Evolutionary conservation across 352 stramenopile genomes (phyloP).

Genomic region (Thalassiosira hispida): DNA sequence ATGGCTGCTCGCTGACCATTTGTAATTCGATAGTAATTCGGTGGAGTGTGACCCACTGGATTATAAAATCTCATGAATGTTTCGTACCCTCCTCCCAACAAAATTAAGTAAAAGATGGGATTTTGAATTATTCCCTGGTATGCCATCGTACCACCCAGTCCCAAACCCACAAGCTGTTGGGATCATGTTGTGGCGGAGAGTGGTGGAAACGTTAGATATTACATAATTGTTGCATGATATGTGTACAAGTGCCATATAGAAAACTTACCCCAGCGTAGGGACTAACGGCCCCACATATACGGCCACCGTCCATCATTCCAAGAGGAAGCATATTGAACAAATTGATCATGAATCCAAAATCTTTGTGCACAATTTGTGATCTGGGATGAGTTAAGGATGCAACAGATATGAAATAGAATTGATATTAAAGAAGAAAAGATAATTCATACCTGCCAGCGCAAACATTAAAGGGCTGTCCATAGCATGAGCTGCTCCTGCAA

Average conservation of each 20-base stretch:
- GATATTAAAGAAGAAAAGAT: too few species aligned
- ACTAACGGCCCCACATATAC: conserved; percentile 83
- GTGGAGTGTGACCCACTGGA: conserved; percentile 57
- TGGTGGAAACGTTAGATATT: too few species aligned
- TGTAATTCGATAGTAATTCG: conserved; percentile 84
- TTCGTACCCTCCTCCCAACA: conserved; percentile 81
- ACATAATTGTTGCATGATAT: too few species aligned
- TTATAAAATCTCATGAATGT: conserved; percentile 81
- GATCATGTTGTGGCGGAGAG: too few species aligned
- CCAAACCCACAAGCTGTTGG: conserved; percentile 67
- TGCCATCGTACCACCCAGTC: conserved; percentile 68
- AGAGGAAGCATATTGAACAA: conserved; percentile 88
- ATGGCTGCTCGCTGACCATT: conserved; percentile 63
- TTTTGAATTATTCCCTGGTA: conserved; percentile 71
- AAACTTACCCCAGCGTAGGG: conserved; percentile 78
- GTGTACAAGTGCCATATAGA: too few species aligned
- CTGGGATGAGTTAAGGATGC: too few species aligned
- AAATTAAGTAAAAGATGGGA: conserved; percentile 86
- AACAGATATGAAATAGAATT: too few species aligned
- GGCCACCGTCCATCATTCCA: conserved; percentile 85
- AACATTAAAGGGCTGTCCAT: conserved; percentile 84
- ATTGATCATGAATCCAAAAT: conserved; percentile 90
- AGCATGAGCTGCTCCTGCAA: conserved; percentile 65
- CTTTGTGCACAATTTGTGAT: conserved; percentile 40
- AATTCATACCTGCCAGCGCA: conserved; percentile 53